These are phyloP conservation scores for Fusarium dlaminii DNA, from an alignment of 2,329 filamentous ascomycete species.

Conservation along the genomic window DNA sequence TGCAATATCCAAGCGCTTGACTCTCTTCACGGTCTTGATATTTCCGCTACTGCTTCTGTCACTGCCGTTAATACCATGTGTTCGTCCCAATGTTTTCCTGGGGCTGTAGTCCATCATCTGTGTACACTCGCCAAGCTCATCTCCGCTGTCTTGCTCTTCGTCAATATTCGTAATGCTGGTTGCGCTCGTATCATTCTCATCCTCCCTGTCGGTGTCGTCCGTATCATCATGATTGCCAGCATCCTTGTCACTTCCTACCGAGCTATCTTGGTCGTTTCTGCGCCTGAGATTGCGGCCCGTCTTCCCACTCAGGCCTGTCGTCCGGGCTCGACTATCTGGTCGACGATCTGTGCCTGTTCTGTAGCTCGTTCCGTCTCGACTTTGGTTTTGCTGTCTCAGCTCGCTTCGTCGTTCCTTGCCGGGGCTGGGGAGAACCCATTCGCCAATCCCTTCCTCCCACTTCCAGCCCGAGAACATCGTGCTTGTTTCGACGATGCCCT, in stretches of 20 bases:
- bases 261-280: neutral
- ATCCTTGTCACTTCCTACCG: conserved; percentile 20
- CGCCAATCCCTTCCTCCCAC: conserved; percentile 55
- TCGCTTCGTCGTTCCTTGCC: conserved; percentile 18
- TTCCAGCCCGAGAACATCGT: conserved; percentile 49
- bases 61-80: neutral
- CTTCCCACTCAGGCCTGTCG: conserved; percentile 13
- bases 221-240: conserved; percentile 2
- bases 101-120: neutral
- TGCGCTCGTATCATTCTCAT: conserved; percentile 20
- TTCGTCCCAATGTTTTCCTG: neutral
- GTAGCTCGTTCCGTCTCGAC: conserved; percentile 2
- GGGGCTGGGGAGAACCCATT: conserved; percentile 48
- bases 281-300: neutral
- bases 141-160: conserved; percentile 28
- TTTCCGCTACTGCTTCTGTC: neutral
- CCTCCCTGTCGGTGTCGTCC: conserved; percentile 12
- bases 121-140: conserved; percentile 34
- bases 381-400: conserved; percentile 2
- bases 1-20: conserved; percentile 29
- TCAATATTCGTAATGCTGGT: conserved; percentile 19
- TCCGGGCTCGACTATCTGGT: conserved; percentile 22
- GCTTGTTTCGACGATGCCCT: conserved; percentile 10
- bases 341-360: conserved; percentile 14
- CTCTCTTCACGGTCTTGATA: conserved; percentile 11